phyloP scores from a whole-genome alignment of 2,329 filamentous ascomycete genomes.

The Aspergillus uvarum region DNA sequence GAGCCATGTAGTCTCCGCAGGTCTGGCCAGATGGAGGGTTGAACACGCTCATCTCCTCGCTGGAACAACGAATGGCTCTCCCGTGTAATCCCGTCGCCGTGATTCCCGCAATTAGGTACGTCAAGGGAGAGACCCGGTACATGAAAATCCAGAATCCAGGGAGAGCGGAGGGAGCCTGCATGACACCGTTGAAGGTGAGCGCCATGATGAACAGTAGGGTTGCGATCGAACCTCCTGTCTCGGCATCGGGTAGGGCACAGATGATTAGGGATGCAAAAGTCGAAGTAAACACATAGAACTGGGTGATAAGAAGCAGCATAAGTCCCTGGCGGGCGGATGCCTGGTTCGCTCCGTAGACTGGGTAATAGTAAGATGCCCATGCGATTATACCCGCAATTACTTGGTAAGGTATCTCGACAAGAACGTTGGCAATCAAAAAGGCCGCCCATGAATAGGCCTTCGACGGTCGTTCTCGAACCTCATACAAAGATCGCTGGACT shows the following conservation, averaged over 20 bases:
- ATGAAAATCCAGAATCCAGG: constrained; percentile 82
- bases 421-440: constrained; percentile 79
- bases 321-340: constrained; percentile 69
- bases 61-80: constrained; percentile 63
- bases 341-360: constrained; percentile 62
- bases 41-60: constrained; percentile 69
- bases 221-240: constrained; percentile 73
- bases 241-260: constrained; percentile 70
- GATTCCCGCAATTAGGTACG: constrained; percentile 74
- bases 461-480: constrained; percentile 78
- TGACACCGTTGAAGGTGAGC: constrained; percentile 71
- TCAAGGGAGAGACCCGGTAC: constrained; percentile 80
- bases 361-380: constrained; percentile 83
- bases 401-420: constrained; percentile 86
- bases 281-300: constrained; percentile 76
- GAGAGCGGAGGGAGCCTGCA: constrained; percentile 62
- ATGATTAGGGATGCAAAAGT: constrained; percentile 81
- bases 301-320: constrained; percentile 73
- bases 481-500: constrained; percentile 76
- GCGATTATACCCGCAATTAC: constrained; percentile 70
- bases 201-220: constrained; percentile 72
- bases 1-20: constrained; percentile 59
- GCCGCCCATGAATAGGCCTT: constrained; percentile 84
- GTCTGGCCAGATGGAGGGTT: constrained; percentile 58
- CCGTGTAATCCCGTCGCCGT: constrained; percentile 69